Evolutionary conservation across 2,329 filamentous ascomycete species (phyloP), one percentile per base, ranked within the genome.

Genomic region (Alternaria sp.): DNA sequence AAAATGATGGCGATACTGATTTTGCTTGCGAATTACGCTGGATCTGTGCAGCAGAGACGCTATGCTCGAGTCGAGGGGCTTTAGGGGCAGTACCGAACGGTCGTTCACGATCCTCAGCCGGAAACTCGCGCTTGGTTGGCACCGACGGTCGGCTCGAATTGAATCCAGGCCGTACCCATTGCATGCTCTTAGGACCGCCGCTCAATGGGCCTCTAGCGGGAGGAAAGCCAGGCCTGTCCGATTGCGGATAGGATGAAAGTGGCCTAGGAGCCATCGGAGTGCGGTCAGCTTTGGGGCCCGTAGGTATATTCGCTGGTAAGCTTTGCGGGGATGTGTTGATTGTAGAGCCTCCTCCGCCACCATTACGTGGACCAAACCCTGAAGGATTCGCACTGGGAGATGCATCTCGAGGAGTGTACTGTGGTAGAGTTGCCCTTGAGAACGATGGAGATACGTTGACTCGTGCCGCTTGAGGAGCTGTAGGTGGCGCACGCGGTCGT

Each of bases 51-150:
- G 62, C 62, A 21, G 69, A 65, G 18, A 66, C 44, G 28, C 41
- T 65, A n/a, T 60, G 65, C 28, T 79, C 77, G 23, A 80, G 66
- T 54, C 72, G 76, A 10, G 78, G 78, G 3, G 76, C 76, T 60
- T 80, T 80, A 1, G 73, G 76, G 7, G 66, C 67, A 21, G 67
- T 73, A 26, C 75, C 76, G 53, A 78, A 76, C 2, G 72, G 43
- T 51, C 77, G 68, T 9, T 81, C 80, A 43, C 79, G 83, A 58
- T 85, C 83, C 30, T 84, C 82, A 10, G 73, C 75, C 20, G 78
- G 75, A 33, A 76, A 74, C 61, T 85, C 84, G 28, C 84, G 77
- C 67, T 85, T 85, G 0, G 79, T 79, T 12, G 83, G 83, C 5
- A 84, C 69, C 6, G 71, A 75, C 49, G 74, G 51, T 30, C 76